These are phyloP conservation scores for Orbilia quercus DNA, from an alignment of 2,329 filamentous ascomycete species.

Conservation along the genomic window DNA sequence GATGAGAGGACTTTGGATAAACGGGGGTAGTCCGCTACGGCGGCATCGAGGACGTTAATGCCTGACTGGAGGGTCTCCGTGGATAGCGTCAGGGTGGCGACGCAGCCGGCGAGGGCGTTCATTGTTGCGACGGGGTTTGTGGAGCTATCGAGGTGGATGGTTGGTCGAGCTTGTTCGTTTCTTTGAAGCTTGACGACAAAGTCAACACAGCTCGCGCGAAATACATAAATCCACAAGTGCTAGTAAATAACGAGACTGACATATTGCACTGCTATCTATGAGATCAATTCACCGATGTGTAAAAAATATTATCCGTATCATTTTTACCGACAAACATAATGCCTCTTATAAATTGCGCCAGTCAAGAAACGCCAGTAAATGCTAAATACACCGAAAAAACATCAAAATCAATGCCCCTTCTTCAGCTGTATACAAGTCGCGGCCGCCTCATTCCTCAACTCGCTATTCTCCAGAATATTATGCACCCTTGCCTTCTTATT, in stretches of 20 bases:
- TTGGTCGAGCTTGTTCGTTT: conserved; percentile 14
- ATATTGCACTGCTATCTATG: too few species aligned
- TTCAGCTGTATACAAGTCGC: conserved; percentile 73
- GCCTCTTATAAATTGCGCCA: conserved; percentile 26
- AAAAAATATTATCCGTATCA: not conserved
- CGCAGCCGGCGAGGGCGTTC: conserved; percentile 65
- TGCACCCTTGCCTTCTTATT: conserved; percentile 84
- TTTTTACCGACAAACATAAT: not conserved
- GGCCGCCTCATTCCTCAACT: conserved; percentile 74
- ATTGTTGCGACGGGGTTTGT: conserved; percentile 32
- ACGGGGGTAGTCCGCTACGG: conserved; percentile 68
- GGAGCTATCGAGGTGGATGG: not conserved
- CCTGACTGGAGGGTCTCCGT: conserved; percentile 72
- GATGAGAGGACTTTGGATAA: conserved; percentile 70
- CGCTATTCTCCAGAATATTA: conserved; percentile 74
- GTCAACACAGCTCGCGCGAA: conserved; percentile 16
- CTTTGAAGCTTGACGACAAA: not conserved
- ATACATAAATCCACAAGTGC: too few species aligned
- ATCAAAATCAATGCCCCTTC: conserved; percentile 61
- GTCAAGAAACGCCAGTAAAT: conserved; percentile 16
- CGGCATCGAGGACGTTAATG: conserved; percentile 68
- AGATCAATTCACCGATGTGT: too few species aligned
- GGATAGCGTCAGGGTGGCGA: conserved; percentile 71
- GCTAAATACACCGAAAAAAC: conserved; percentile 9
- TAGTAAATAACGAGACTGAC: not conserved